Evolutionary conservation across 208 protist genomes (phyloP).

Genomic region (Crithidia expoeki): DNA sequence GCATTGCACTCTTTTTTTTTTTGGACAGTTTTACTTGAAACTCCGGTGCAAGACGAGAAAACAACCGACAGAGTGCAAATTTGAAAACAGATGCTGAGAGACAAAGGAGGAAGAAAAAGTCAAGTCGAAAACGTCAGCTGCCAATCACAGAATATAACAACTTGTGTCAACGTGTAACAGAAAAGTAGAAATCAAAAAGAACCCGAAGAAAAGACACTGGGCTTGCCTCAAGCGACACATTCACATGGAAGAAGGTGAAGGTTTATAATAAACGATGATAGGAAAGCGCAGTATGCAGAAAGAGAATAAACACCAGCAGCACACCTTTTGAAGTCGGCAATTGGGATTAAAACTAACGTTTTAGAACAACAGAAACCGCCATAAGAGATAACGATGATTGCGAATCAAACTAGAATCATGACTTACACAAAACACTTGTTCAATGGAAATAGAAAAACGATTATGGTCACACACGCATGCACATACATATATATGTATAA

Average conservation of each 20-base stretch:
- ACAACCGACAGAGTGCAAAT: not conserved
- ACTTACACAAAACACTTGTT: not conserved
- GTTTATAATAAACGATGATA: not conserved
- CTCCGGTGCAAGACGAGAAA: too few species aligned
- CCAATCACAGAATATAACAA: not conserved
- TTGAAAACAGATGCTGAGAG: not conserved
- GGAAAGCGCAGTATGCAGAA: not conserved
- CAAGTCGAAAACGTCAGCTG: not conserved
- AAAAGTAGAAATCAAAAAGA: conserved; percentile 4
- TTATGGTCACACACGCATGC: too few species aligned
- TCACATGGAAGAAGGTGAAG: not conserved
- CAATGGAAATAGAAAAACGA: not conserved
- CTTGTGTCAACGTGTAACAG: not conserved
- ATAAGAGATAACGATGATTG: too few species aligned
- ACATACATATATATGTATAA: not conserved
- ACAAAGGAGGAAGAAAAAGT: not conserved
- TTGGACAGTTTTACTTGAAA: not conserved
- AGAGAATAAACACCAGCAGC: not conserved
- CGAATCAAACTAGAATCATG: too few species aligned
- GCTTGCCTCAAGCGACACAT: not conserved
- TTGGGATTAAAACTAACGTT: too few species aligned
- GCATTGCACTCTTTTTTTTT: too few species aligned
- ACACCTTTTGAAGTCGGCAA: too few species aligned
- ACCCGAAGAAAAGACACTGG: not conserved
- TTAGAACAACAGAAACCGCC: not conserved